These are phyloP conservation scores for Heliamphora exappendiculata DNA, from an alignment of 148 eudicot genomes.

Conservation along the genomic window DNA sequence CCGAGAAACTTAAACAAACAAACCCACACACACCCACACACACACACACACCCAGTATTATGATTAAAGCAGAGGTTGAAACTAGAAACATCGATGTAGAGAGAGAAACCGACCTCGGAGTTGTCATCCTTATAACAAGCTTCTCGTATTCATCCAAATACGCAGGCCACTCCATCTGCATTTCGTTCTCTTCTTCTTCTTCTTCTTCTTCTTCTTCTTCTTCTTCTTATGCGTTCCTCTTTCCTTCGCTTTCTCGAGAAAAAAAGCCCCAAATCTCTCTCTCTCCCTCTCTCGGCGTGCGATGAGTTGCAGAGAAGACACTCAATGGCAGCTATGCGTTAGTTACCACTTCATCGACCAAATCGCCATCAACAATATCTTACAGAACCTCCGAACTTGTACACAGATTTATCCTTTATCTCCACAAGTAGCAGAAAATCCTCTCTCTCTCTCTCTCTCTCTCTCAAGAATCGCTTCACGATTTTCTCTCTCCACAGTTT, in stretches of 20 bases:
- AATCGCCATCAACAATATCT: constrained; percentile 10
- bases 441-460: background rate
- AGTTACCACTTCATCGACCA: background rate
- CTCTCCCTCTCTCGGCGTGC: background rate
- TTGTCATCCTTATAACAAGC: constrained; percentile 64
- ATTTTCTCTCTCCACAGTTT: background rate
- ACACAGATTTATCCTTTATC: background rate
- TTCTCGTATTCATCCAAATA: constrained; percentile 82
- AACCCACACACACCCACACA: background rate
- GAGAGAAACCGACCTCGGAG: constrained; percentile 50
- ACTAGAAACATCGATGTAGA: background rate
- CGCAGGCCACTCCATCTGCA: constrained; percentile 61
- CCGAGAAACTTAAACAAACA: background rate
- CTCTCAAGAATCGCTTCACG: constrained; percentile 4
- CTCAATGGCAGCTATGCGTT: background rate
- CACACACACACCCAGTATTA: no score
- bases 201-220: background rate
- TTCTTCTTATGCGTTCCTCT: background rate
- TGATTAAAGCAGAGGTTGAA: background rate
- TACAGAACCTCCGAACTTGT: background rate
- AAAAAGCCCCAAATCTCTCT: background rate
- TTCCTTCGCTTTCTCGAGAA: background rate
- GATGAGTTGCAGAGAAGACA: background rate
- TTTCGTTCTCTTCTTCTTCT: constrained; percentile 10
- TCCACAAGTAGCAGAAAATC: no score